phyloP scores from a whole-genome alignment of 176 grass and related monocot species.

The Dactylis glomerata region DNA sequence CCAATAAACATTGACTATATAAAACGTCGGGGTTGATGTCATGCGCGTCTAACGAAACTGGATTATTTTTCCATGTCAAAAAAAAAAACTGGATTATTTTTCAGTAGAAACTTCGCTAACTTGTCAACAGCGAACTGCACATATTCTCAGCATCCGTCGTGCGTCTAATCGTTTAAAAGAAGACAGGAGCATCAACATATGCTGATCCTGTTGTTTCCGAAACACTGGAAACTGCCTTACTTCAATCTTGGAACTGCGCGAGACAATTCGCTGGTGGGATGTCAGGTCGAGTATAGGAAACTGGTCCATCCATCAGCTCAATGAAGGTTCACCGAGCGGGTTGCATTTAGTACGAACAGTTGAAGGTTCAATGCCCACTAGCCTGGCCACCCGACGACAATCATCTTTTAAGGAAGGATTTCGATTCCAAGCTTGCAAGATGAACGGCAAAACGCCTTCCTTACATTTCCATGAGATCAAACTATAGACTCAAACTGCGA shows the following conservation, averaged over 20 bases:
- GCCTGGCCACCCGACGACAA: neutral
- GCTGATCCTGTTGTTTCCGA: too few relatives aligned
- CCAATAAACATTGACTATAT: too few relatives aligned
- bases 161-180: too few relatives aligned
- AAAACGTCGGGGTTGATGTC: too few relatives aligned
- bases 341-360: slow-evolving; percentile 9
- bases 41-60: too few relatives aligned
- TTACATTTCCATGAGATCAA: neutral
- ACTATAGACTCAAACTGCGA: neutral
- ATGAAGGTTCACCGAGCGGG: neutral
- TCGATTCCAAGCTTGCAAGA: neutral
- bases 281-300: neutral
- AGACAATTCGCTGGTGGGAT: neutral
- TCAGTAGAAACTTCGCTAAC: too few relatives aligned
- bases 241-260: neutral
- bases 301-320: neutral
- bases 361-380: slow-evolving; percentile 7
- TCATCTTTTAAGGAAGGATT: neutral
- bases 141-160: too few relatives aligned
- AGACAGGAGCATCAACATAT: neutral
- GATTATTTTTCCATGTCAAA: too few relatives aligned
- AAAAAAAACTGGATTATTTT: too few relatives aligned
- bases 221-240: neutral
- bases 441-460: neutral
- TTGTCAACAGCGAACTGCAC: neutral